Base-by-base conservation (phyloP, 306 rosid species). In the Oxytropis ochrocephala region DNA sequence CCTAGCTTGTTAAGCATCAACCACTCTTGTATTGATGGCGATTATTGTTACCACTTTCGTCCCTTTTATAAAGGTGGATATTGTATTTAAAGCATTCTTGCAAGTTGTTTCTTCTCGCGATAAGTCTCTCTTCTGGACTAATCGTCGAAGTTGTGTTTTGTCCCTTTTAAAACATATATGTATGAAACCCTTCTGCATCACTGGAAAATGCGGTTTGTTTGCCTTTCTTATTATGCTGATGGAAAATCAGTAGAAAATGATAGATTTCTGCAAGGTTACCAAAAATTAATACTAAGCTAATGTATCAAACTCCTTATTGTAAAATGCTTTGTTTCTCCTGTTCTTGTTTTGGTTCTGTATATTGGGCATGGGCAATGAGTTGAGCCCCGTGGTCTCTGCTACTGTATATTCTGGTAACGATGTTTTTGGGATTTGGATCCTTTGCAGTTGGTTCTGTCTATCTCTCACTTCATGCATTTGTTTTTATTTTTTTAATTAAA, bases 11-110 rank as follows among this genome's bases (percentile, higher is more conserved):
- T 75, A 18, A 69, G 32, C 48, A 50, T 69, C 46, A 52, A 48
- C 9, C 46, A 30, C 46, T 63, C 35, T 55, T 62, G 35, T 17
- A 49, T 79, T 79, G 12, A 54, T 55, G 76, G 47, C 54, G 49
- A 43, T 43, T 79, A 11, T 35, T 52, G 12, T 42, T 59, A 3
- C 56, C 60, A 18, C 35, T 16, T 57, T 38, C 21, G 6, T 21
- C 32, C 43, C 41, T 39, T 39, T 47, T 49, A 7, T 44, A 21
- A 51, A 49, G 41, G 36, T 3, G n/a, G 42, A 19, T 69, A 7
- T 19, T 36, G 8, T 24, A 24, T 21, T 65, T 41, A 42, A 17
- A 42, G 49, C 44, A 19, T 56, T 53, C 60, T 12, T 52, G 76
- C 56, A 61, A 49, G n/a, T 52, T 46, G 76, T 54, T 58, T 24